Percentiles rank a stretch among this genome's conserved stretches.
These are phyloP conservation scores for Phytophthora aleatoria DNA, from an alignment of 352 stramenopile genomes.

Conservation along the genomic window DNA sequence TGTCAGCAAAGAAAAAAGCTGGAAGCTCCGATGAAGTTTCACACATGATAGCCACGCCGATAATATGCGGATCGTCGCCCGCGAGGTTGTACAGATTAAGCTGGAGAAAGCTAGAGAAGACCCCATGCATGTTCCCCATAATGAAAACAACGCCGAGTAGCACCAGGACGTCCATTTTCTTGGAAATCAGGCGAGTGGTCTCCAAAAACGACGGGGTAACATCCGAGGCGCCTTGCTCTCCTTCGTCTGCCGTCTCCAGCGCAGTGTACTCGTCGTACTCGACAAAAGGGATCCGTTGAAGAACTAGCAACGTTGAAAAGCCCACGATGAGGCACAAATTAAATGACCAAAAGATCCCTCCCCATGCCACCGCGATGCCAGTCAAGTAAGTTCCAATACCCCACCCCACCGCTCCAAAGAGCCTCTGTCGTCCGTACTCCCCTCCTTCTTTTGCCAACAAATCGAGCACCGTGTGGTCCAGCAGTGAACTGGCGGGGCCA, in stretches of 20 bases:
- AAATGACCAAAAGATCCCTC: constrained; percentile 71
- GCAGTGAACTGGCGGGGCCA: constrained; percentile 51
- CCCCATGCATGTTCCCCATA: constrained; percentile 77
- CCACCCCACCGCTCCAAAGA: constrained; percentile 73
- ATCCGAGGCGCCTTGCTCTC: not conserved
- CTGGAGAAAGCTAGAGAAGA: constrained; percentile 74
- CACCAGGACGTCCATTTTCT: constrained; percentile 60
- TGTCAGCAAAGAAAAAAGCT: constrained; percentile 77
- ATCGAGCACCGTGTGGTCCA: constrained; percentile 70
- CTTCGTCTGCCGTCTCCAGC: constrained; percentile 11
- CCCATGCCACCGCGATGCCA: constrained; percentile 48
- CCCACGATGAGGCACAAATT: constrained; percentile 55
- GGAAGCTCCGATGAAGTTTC: constrained; percentile 79
- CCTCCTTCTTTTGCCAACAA: constrained; percentile 62
- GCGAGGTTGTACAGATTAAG: constrained; percentile 84
- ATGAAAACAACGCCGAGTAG: constrained; percentile 70
- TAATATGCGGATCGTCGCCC: constrained; percentile 66
- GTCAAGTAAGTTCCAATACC: constrained; percentile 63
- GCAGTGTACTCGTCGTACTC: constrained; percentile 32
- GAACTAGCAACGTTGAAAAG: constrained; percentile 55
- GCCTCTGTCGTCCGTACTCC: constrained; percentile 77
- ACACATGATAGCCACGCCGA: constrained; percentile 73
- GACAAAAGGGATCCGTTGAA: constrained; percentile 54
- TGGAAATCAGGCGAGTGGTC: constrained; percentile 29
- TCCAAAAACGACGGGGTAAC: constrained; percentile 50